Evolutionary conservation across 2,329 filamentous ascomycete species (phyloP).

Genomic region (Fusarium hainanense): DNA sequence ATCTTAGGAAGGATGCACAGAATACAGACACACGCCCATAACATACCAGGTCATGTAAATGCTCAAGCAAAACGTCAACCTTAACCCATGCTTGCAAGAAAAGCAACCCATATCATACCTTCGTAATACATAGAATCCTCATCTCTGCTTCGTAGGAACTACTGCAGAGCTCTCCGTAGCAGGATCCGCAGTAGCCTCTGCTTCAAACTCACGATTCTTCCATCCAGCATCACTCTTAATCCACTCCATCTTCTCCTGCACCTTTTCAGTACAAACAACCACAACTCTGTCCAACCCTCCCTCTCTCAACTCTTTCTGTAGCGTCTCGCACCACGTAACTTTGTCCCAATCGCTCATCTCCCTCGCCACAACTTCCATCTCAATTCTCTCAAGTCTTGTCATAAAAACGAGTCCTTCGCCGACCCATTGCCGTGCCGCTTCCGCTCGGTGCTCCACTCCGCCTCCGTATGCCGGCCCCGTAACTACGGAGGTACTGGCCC

Average conservation of each 20-base stretch:
- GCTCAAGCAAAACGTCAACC: neutral
- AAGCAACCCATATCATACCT: neutral
- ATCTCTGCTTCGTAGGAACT: neutral
- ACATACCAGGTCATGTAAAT: neutral
- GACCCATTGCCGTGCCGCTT: conserved; percentile 35
- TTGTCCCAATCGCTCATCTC: conserved; percentile 49
- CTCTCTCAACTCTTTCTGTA: conserved; percentile 47
- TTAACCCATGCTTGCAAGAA: neutral
- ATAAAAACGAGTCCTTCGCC: conserved; percentile 49
- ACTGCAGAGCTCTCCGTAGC: neutral
- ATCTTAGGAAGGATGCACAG: no score
- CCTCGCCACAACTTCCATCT: conserved; percentile 54
- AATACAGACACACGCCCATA: neutral
- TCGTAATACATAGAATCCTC: neutral
- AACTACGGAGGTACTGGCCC: conserved; percentile 38
- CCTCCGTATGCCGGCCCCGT: conserved; percentile 36
- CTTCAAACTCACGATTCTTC: conserved; percentile 24
- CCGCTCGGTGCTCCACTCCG: conserved; percentile 30
- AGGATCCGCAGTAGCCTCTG: neutral
- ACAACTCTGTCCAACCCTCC: conserved; percentile 24
- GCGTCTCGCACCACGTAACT: conserved; percentile 50
- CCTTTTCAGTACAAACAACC: conserved; percentile 45
- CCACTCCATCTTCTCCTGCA: conserved; percentile 43
- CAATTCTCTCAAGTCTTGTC: conserved; percentile 50
- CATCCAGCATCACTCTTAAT: conserved; percentile 35